Evolutionary conservation across 2,329 filamentous ascomycete species (phyloP).

Genomic region (Pezicula radicicola): DNA sequence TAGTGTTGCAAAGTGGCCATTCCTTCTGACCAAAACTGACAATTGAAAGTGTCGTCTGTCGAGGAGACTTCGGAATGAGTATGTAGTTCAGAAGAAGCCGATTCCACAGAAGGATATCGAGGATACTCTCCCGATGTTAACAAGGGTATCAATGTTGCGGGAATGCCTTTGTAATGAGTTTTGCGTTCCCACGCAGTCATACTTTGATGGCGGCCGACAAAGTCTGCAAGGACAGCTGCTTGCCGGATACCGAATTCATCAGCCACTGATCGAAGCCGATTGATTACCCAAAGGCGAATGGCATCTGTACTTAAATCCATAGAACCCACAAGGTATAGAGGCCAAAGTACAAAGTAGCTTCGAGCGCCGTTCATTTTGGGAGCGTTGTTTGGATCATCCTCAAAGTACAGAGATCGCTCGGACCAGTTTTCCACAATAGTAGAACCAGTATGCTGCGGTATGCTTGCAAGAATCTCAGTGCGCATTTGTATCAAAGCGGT

Average conservation of each 20-base stretch:
- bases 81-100: no score
- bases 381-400: neutral
- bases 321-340: slow-evolving; percentile 17
- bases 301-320: slow-evolving; percentile 18
- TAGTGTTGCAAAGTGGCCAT: no score
- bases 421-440: neutral
- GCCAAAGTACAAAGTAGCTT: slow-evolving; percentile 22
- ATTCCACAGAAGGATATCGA: no score
- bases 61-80: no score
- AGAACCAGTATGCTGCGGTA: slow-evolving; percentile 19
- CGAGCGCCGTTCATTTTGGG: slow-evolving; percentile 10
- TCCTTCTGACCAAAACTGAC: no score
- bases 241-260: slow-evolving; percentile 17
- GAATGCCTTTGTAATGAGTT: neutral
- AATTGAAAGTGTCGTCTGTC: no score
- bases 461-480: slow-evolving; percentile 21
- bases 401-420: neutral
- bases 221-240: slow-evolving; percentile 17
- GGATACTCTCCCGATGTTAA: no score
- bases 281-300: slow-evolving; percentile 17
- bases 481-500: slow-evolving; percentile 14
- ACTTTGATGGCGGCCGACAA: slow-evolving; percentile 1
- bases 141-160: no score
- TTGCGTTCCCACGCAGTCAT: slow-evolving; percentile 8
- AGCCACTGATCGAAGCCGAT: slow-evolving; percentile 13